Conservation (phyloP, 2,329 filamentous ascomycete genomes). For the Colletotrichum falcatum region DNA sequence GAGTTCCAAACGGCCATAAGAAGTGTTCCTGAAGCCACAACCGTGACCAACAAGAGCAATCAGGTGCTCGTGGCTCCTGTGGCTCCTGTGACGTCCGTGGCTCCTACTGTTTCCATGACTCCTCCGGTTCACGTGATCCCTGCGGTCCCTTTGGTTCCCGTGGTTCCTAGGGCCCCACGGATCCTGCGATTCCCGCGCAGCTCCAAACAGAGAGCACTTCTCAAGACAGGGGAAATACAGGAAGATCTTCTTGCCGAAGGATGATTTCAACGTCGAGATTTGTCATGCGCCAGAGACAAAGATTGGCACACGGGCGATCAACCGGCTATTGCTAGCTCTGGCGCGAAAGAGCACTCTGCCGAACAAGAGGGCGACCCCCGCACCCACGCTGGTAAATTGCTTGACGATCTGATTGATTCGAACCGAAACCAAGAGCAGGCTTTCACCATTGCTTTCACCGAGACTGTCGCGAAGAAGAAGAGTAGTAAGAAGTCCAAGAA, state of each 20-base stretch:
- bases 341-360: neutral
- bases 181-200: neutral
- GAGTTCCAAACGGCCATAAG: neutral
- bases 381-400: neutral
- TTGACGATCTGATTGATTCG: slow-evolving; percentile 12
- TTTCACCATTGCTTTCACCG: neutral
- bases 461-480: slow-evolving; percentile 1
- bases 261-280: neutral
- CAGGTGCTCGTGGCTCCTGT: no score
- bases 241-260: slow-evolving; percentile 1
- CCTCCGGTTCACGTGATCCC: neutral
- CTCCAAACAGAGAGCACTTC: neutral
- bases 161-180: neutral
- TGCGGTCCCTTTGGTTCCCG: neutral
- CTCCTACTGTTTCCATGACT: no score
- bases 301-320: neutral
- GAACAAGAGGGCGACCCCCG: neutral
- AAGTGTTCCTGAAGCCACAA: neutral
- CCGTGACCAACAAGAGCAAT: neutral
- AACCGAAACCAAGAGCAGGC: neutral
- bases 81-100: no score
- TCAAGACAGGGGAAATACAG: slow-evolving; percentile 13
- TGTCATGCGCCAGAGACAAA: neutral
- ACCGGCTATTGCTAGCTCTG: neutral
- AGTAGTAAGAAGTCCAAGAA: slow-evolving; percentile 46